Evolutionary conservation across 805 yeast genomes (phyloP), one percentile per base, ranked within the genome.

Genomic region (Ogataea zsoltii): DNA sequence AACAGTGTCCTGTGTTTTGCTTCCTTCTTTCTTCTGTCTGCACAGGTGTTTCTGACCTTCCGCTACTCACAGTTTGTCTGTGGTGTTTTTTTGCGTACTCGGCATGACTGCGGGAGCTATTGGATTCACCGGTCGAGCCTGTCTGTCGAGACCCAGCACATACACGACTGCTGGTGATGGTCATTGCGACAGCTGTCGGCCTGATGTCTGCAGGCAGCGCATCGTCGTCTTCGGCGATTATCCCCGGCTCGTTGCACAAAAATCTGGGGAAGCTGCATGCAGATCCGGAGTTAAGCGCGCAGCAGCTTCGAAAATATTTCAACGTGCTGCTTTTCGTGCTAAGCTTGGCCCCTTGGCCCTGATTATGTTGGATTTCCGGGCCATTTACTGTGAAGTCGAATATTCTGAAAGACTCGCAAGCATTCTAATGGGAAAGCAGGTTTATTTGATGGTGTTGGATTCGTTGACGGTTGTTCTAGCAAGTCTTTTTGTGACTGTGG

Each of bases 51-150:
- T 55, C 66, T 87, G 41, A 86, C 89, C 0, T 65, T 89, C 34
- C 91, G 88, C 0, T 96, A 96, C 0, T 88, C 87, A 10, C 83
- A 88, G 61, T 70, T 86, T 34, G 82, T 86, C 85, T 96, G 85
- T 3, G 95, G 91, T 1, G 70, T 88, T 2, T 89, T 89, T 66
- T 82, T 74, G n/a, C n/a, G n/a, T n/a, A n/a, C n/a, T n/a, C n/a
- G n/a, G n/a, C n/a, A n/a, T n/a, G 51, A 70, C 80, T 21, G 25
- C 25, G 25, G 25, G 25, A 21, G 5, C 25, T 21, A 21, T 21
- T 21, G 25, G 25, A 66, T 3, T 13, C 15, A 2, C 38, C 25
- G 15, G 32, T n/a, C 4, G 14, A 15, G 10, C 12, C 10, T 9
- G 14, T 3, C n/a, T 12, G 7, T 23, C 15, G 17, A 26, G n/a